Evolutionary conservation across 345 rosid genomes (phyloP).

Genomic region (Aquilaria yunnanensis): DNA sequence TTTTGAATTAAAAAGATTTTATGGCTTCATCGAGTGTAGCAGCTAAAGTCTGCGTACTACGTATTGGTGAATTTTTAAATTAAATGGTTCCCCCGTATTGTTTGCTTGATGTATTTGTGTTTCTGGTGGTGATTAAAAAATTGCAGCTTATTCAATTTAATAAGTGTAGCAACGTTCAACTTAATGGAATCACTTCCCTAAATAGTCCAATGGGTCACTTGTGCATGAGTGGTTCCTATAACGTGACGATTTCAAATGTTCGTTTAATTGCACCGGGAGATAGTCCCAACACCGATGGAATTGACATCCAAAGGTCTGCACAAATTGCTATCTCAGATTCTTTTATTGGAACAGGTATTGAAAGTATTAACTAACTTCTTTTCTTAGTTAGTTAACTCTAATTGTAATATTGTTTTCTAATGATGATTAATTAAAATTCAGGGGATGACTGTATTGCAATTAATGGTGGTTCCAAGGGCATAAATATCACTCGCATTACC

Average conservation of each 20-base stretch:
- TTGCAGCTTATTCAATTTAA: constrained; percentile 21
- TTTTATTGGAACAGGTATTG: constrained; percentile 33
- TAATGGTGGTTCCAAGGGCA: constrained; percentile 10
- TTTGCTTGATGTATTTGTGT: no score
- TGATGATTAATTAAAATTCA: not conserved
- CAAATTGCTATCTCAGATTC: constrained; percentile 15
- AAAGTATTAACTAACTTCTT: not conserved
- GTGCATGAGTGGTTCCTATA: not conserved
- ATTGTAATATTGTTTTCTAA: no score
- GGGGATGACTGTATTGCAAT: constrained; percentile 61
- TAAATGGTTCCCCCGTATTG: no score
- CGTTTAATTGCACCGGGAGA: constrained; percentile 25
- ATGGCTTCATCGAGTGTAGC: no score
- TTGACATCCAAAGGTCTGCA: constrained; percentile 21
- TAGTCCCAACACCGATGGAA: constrained; percentile 53
- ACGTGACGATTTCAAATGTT: constrained; percentile 21
- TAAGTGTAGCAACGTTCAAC: constrained; percentile 16
- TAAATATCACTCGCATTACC: constrained; percentile 28
- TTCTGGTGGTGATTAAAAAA: not conserved
- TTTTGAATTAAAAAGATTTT: no score
- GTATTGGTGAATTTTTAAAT: no score
- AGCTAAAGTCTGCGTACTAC: no score
- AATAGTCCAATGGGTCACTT: constrained; percentile 30
- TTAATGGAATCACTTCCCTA: constrained; percentile 18
- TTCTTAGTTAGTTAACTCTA: not conserved